A percentile compares a stretch with the other conserved stretches of the same genome.
Evolutionary conservation across 73 alveolate genomes (phyloP).

Genomic region (Stentor roeselii): DNA sequence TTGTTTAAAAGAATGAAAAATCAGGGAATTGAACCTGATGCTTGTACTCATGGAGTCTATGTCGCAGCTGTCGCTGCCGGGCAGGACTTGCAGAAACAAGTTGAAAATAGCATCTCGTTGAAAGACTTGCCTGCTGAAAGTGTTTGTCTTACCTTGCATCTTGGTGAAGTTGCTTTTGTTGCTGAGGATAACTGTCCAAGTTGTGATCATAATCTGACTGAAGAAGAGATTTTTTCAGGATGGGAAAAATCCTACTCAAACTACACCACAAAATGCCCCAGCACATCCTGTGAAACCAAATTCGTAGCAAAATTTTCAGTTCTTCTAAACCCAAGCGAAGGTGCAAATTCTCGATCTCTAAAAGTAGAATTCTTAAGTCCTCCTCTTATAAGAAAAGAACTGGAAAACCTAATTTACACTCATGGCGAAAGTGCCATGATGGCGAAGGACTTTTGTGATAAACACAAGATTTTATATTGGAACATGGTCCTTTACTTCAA

Average conservation of each 20-base stretch:
- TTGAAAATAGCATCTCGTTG: neutral
- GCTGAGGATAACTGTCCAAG: slow-evolving; percentile 34
- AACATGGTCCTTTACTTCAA: slow-evolving; percentile 55
- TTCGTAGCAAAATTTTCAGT: slow-evolving; percentile 53
- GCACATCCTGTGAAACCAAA: slow-evolving; percentile 34
- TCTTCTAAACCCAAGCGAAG: slow-evolving; percentile 45
- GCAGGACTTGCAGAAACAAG: slow-evolving; percentile 13
- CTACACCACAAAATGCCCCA: slow-evolving; percentile 58
- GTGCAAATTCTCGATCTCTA: neutral
- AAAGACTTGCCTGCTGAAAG: neutral
- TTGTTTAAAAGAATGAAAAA: slow-evolving; percentile 57
- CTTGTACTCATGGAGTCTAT: slow-evolving; percentile 53
- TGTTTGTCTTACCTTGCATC: slow-evolving; percentile 10
- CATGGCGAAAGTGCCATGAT: slow-evolving; percentile 48
- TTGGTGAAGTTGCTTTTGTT: neutral
- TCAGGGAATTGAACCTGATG: slow-evolving; percentile 58
- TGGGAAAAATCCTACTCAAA: slow-evolving; percentile 48
- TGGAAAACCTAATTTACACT: slow-evolving; percentile 40
- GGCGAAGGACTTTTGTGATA: slow-evolving; percentile 42
- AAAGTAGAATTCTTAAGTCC: slow-evolving; percentile 55
- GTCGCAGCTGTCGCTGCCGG: slow-evolving; percentile 37
- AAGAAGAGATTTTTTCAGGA: slow-evolving; percentile 62
- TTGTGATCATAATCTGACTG: slow-evolving; percentile 37
- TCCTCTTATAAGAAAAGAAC: slow-evolving; percentile 50
- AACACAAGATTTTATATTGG: slow-evolving; percentile 58